Evolutionary conservation across 371 early-diverging fungal genomes (phyloP), one percentile per base, ranked within the genome.

Genomic region (Batkoa obscura): DNA sequence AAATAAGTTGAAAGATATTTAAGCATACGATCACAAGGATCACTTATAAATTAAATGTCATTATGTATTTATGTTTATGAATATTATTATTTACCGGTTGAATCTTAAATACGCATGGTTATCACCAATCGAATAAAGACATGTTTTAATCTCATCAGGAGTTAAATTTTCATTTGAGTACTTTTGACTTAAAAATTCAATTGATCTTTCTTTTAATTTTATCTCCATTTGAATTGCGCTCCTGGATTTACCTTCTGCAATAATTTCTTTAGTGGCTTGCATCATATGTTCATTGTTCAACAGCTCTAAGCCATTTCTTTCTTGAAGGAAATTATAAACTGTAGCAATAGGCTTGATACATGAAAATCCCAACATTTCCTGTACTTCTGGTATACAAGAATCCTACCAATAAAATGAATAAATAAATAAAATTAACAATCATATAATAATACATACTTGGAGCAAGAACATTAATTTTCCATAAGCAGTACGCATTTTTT

Each of bases 11-110:
- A 74, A 39, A 94, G 70, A 61, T 84, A 83, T 10, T 69, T 64
- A 34, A 91, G 72, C 87, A 96, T 92, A 60, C 83, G 82, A 58
- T 91, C 90, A 62, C 94, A 94, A 2, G 96, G 94, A 66, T 95
- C 97, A 58, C 52, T 66, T 60, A 54, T 60, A 39, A 43, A 37
- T 58, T 38, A 63, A 58, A 0, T 49, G 60, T 38, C 60, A 60
- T 38, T 2, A n/a, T 36, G 2, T 6, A 4, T 12, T 15, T 23
- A 23, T 23, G 23, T 23, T 23, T 23, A 23, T 23, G 23, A 35
- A 36, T 34, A 49, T 62, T 53, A n/a, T 1, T 17, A 46, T 63
- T 65, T 70, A 78, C 81, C 81, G 76, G 63, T 85, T 86, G 17
- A 75, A 78, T 57, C 90, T 71, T 58, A 95, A 69, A 70, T 83